phyloP scores from a whole-genome alignment of 805 yeast genomes.

The Candida pseudofarinosa region DNA sequence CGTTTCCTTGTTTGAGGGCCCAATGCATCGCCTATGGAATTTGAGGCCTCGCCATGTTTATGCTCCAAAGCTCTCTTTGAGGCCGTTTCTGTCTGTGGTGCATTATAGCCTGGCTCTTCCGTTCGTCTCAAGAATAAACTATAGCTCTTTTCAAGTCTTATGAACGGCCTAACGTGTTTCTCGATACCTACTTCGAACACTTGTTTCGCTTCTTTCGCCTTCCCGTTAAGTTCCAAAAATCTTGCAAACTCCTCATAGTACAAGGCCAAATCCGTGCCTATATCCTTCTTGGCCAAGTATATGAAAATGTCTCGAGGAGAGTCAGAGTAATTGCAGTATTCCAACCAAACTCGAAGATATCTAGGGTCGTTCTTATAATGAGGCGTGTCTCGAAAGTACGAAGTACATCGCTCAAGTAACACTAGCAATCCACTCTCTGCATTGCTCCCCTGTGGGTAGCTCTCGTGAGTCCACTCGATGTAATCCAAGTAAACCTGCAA shows the following conservation, averaged over 20 bases:
- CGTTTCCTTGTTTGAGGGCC: slow-evolving; percentile 14
- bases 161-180: slow-evolving; percentile 60
- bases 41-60: background rate
- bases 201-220: slow-evolving; percentile 51
- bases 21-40: slow-evolving; percentile 1
- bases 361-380: slow-evolving; percentile 81
- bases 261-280: slow-evolving; percentile 63
- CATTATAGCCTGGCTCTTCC: slow-evolving; percentile 17
- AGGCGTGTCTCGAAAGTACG: slow-evolving; percentile 56
- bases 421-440: slow-evolving; percentile 62
- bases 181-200: slow-evolving; percentile 58
- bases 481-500: slow-evolving; percentile 71
- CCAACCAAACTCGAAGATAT: slow-evolving; percentile 76
- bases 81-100: slow-evolving; percentile 4
- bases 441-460: slow-evolving; percentile 58
- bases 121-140: slow-evolving; percentile 42
- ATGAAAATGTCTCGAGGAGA: slow-evolving; percentile 68
- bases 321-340: slow-evolving; percentile 64
- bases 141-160: slow-evolving; percentile 30
- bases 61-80: slow-evolving; percentile 9
- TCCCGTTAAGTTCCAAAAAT: slow-evolving; percentile 49
- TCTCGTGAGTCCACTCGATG: slow-evolving; percentile 64
- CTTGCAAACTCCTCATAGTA: slow-evolving; percentile 80
- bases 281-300: slow-evolving; percentile 64
- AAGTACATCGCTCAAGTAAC: slow-evolving; percentile 68